Conservation (phyloP, 1,139 yeast species). For the Taiozyma sp. region DNA sequence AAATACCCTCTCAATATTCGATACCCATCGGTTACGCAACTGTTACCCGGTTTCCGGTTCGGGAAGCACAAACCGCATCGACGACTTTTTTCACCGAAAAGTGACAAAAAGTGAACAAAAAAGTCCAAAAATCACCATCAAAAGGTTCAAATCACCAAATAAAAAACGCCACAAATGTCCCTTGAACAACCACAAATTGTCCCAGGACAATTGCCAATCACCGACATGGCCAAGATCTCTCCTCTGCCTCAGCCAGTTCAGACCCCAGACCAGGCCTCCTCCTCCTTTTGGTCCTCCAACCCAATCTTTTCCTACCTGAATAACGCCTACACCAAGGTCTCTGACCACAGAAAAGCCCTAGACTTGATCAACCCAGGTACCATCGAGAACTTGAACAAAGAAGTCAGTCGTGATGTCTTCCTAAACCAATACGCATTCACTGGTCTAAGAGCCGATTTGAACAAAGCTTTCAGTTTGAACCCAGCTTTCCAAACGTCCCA, state of each 20-base stretch:
- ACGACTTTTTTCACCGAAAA: background rate
- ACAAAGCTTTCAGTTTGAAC: conserved; percentile 84
- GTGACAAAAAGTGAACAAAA: background rate
- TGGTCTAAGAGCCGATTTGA: conserved; percentile 94
- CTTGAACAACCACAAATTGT: background rate
- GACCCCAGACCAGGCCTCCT: conserved; percentile 37
- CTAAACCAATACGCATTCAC: conserved; percentile 88
- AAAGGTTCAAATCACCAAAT: background rate
- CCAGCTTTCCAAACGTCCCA: conserved; percentile 98
- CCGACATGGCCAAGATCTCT: conserved; percentile 53
- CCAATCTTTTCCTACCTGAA: conserved; percentile 80
- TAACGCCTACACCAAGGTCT: conserved; percentile 67
- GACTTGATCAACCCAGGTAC: conserved; percentile 92
- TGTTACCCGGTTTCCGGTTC: background rate
- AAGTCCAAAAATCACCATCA: background rate
- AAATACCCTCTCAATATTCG: too few relatives aligned
- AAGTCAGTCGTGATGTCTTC: conserved; percentile 90
- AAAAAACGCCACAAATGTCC: background rate
- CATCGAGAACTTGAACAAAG: conserved; percentile 89
- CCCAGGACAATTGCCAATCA: conserved; percentile 30
- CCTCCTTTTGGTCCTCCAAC: conserved; percentile 77
- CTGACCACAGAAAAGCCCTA: conserved; percentile 76
- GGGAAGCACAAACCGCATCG: background rate
- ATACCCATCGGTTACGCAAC: too few relatives aligned
- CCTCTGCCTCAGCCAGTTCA: conserved; percentile 45